These are phyloP conservation scores for Lenzites betulinus DNA, from an alignment of 768 basidiomycete species.

Conservation along the genomic window DNA sequence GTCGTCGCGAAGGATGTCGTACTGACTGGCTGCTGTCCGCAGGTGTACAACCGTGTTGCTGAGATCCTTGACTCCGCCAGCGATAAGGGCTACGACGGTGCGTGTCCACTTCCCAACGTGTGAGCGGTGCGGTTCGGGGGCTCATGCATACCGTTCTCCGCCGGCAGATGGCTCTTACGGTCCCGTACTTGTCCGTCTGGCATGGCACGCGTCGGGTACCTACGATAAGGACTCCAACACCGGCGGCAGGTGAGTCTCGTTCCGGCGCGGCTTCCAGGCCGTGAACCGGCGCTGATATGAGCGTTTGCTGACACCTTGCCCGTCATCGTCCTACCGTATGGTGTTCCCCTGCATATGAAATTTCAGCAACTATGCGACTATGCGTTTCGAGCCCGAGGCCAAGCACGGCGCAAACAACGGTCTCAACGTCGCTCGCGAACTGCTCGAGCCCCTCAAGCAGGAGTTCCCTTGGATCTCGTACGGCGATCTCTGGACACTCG, in stretches of 20 bases:
- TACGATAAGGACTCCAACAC: conserved; percentile 79
- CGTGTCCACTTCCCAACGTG: conserved; percentile 22
- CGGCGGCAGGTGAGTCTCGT: conserved; percentile 68
- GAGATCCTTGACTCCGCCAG: conserved; percentile 69
- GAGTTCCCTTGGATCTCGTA: conserved; percentile 94
- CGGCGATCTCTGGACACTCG: conserved; percentile 97
- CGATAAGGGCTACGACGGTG: conserved; percentile 83
- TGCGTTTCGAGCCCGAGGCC: conserved; percentile 94
- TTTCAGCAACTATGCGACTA: conserved; percentile 93
- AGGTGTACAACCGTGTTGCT: conserved; percentile 93
- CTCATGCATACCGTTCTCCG: conserved; percentile 4
- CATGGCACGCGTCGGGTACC: conserved; percentile 94
- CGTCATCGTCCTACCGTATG: too few relatives aligned
- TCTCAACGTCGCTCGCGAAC: conserved; percentile 72
- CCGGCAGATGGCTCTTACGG: conserved; percentile 81
- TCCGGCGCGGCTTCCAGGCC: background rate
- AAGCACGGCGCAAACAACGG: conserved; percentile 85
- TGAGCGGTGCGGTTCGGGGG: conserved; percentile 16
- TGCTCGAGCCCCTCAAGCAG: conserved; percentile 86
- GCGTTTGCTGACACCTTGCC: conserved; percentile 1
- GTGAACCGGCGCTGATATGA: background rate
- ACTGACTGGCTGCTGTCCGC: background rate
- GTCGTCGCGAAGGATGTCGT: background rate
- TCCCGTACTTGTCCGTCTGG: conserved; percentile 85
- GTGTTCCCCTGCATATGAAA: too few relatives aligned